A percentile compares a stretch with the other conserved stretches of the same genome.
These are phyloP conservation scores for Mycena maculata DNA, from an alignment of 768 basidiomycete species.

Conservation along the genomic window DNA sequence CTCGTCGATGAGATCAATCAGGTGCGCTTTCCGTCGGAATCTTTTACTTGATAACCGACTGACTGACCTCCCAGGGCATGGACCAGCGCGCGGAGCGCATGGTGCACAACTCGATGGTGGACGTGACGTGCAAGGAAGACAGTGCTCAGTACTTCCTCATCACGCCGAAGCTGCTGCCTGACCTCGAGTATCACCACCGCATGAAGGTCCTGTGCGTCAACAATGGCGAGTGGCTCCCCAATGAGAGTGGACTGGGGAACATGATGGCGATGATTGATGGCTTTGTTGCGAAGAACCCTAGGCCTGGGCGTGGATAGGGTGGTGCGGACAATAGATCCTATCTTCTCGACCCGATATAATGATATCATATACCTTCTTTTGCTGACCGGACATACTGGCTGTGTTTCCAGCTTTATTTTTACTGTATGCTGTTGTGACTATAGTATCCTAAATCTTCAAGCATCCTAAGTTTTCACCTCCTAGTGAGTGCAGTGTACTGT, in stretches of 20 bases:
- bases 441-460: too few relatives aligned
- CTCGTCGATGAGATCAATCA: slow-evolving; percentile 99
- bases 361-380: too few relatives aligned
- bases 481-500: too few relatives aligned
- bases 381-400: too few relatives aligned
- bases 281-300: slow-evolving; percentile 41
- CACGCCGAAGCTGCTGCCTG: slow-evolving; percentile 94
- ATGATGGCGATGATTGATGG: slow-evolving; percentile 80
- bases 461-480: too few relatives aligned
- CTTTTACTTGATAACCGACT: neutral
- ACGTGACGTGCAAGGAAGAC: slow-evolving; percentile 90
- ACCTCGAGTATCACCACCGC: slow-evolving; percentile 86
- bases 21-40: slow-evolving; percentile 50
- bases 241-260: slow-evolving; percentile 71
- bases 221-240: slow-evolving; percentile 94
- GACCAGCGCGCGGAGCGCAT: slow-evolving; percentile 93
- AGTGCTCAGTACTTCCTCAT: slow-evolving; percentile 98
- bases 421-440: too few relatives aligned
- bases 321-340: too few relatives aligned
- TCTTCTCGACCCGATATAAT: too few relatives aligned
- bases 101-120: slow-evolving; percentile 96
- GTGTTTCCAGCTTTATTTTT: too few relatives aligned
- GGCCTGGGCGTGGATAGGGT: neutral
- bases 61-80: slow-evolving; percentile 77
- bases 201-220: slow-evolving; percentile 97